Conservation (phyloP, 352 stramenopile genomes). For the Globisporangium barbulae region DNA sequence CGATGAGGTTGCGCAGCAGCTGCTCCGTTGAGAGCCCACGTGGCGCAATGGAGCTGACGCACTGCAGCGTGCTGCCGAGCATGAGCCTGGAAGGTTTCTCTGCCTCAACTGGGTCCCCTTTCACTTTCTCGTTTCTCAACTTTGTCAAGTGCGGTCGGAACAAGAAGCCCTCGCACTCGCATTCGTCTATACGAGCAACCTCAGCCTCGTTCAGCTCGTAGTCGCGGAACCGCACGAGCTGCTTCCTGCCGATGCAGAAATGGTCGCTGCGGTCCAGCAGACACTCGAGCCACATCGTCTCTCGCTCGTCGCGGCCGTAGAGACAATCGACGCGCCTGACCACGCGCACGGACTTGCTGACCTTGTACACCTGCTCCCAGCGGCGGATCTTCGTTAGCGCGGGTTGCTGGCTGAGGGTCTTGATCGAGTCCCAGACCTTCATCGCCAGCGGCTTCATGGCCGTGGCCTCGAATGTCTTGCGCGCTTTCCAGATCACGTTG, state of each 20-base stretch:
- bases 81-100: conserved; percentile 20
- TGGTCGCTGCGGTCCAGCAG: conserved; percentile 35
- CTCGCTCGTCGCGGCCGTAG: conserved; percentile 16
- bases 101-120: conserved; percentile 17
- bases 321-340: conserved; percentile 25
- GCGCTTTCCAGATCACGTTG: conserved; percentile 40
- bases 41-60: conserved; percentile 28
- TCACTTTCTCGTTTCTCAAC: background rate
- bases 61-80: conserved; percentile 36
- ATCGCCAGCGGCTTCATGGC: conserved; percentile 30
- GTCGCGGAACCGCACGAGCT: conserved; percentile 36
- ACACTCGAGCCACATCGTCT: conserved; percentile 44
- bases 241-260: conserved; percentile 40
- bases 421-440: conserved; percentile 30
- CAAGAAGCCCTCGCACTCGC: conserved; percentile 22
- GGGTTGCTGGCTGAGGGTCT: background rate
- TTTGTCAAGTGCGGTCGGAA: conserved; percentile 25
- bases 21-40: conserved; percentile 17
- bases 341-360: conserved; percentile 29
- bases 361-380: conserved; percentile 29
- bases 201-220: conserved; percentile 9
- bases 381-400: background rate
- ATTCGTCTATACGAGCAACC: conserved; percentile 8
- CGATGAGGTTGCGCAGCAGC: conserved; percentile 30
- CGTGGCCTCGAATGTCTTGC: conserved; percentile 33